Conservation (phyloP, 305 asterid species). For the Caryopteris hybrid region DNA sequence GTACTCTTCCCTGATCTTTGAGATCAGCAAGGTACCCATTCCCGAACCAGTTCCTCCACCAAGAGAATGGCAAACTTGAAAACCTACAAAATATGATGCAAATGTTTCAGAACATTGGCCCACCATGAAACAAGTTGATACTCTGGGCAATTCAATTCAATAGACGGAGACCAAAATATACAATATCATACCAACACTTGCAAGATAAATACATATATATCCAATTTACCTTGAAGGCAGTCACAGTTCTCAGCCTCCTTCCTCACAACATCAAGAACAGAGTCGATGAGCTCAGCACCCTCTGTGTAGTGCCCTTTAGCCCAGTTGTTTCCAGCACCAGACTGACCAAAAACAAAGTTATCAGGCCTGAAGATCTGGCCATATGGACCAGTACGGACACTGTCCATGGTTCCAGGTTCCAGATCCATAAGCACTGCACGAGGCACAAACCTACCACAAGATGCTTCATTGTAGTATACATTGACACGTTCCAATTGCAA, state of each 20-base stretch:
- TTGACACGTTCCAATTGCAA: constrained; percentile 81
- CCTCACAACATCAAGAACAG: constrained; percentile 86
- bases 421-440: constrained; percentile 86
- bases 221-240: constrained; percentile 69
- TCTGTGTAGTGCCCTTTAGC: constrained; percentile 92
- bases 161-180: not conserved
- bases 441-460: constrained; percentile 82
- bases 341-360: constrained; percentile 80
- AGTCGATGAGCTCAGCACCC: constrained; percentile 91
- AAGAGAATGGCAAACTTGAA: constrained; percentile 88
- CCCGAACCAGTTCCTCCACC: constrained; percentile 98
- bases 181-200: not conserved
- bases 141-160: not conserved
- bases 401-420: constrained; percentile 89
- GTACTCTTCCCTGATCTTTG: constrained; percentile 83
- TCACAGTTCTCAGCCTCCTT: constrained; percentile 91
- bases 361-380: constrained; percentile 91
- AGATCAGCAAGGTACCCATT: constrained; percentile 83
- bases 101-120: not conserved
- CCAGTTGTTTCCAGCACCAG: constrained; percentile 93
- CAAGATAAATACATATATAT: not conserved
- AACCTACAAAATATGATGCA: constrained; percentile 38
- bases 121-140: not conserved
- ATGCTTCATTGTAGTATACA: constrained; percentile 80
- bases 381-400: constrained; percentile 75